Conservation (phyloP, 352 stramenopile species). For the Pythium periplocum region DNA sequence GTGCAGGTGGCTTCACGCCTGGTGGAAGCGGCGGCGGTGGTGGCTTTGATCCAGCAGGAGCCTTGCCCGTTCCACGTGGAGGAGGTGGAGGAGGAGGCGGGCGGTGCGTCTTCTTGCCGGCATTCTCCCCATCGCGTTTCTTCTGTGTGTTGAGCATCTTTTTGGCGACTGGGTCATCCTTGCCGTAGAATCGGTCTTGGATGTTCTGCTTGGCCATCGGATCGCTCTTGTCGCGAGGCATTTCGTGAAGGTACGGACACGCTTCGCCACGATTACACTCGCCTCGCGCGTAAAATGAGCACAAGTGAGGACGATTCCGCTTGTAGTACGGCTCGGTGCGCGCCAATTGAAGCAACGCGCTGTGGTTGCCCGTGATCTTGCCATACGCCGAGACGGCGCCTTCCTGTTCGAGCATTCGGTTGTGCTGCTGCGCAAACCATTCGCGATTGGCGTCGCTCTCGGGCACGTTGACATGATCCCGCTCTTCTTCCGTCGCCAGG, state of each 20-base stretch:
- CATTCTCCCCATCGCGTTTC: conserved; percentile 16
- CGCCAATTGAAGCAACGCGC: conserved; percentile 78
- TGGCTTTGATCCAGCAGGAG: conserved; percentile 13
- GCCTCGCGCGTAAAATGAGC: conserved; percentile 93
- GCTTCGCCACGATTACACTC: conserved; percentile 91
- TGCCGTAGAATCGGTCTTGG: conserved; percentile 92
- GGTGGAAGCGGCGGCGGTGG: conserved; percentile 49
- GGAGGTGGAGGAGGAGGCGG: conserved; percentile 26
- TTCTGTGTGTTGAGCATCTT: conserved; percentile 77
- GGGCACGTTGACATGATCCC: conserved; percentile 73
- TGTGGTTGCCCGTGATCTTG: conserved; percentile 65
- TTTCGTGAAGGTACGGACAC: conserved; percentile 95
- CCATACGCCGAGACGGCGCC: conserved; percentile 84
- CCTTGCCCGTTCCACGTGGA: conserved; percentile 4
- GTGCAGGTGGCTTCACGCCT: conserved; percentile 58
- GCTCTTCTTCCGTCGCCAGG: conserved; percentile 44
- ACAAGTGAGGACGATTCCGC: conserved; percentile 89
- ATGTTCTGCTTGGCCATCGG: conserved; percentile 95
- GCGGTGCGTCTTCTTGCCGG: conserved; percentile 8
- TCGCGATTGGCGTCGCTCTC: conserved; percentile 93
- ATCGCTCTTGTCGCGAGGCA: conserved; percentile 90
- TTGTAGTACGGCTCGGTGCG: conserved; percentile 89
- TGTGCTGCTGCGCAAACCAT: conserved; percentile 92
- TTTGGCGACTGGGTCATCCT: conserved; percentile 90
- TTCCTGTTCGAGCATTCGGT: conserved; percentile 89